Evolutionary conservation across 345 rosid genomes (phyloP), one percentile per base, ranked within the genome.

Genomic region (Acer saccharum): DNA sequence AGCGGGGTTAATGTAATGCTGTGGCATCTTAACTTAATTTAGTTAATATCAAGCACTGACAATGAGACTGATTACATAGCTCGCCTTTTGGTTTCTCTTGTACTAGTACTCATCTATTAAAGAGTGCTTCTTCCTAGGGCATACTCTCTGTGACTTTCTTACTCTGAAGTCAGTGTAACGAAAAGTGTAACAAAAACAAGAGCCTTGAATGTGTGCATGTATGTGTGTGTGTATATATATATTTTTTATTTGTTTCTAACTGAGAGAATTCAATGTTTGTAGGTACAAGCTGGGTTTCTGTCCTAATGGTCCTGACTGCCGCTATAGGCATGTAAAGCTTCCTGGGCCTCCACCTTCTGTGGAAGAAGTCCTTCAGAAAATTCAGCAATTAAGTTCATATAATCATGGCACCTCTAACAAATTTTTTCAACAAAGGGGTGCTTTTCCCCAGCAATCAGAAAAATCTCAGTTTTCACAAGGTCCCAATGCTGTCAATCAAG

Each of bases 261-360:
- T 44, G 52, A 13, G 17, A 25, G 12, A 46, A 18, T 72, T 67
- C 18, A 71, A 20, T 71, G 41, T 65, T 76, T 84, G 74, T 80
- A 97, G 98, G 99, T 97, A 91, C 86, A 97, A 97, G 90, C 81
- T 94, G 61, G 99, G 99, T 14, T 97, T 97, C 84, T 94, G 99
- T 84, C 99, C 99, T 55, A 94, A 94, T 86, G 99, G 98, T 85
- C 90, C 96, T 60, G 98, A 94, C 73, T 97, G 98, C 78, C 89
- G 98, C 32, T 97, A 94, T 66, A 89, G 98, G 88, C 99, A 97
- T 76, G 98, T 93, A 3, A 94, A 97, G 87, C 79, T 90, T 73
- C 90, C 97, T 74, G 98, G 97, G 78, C 98, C 99, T 76, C 98
- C 97, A 73, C 99, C 99, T 72, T 73, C 98, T 0, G 98, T 93